phyloP scores from a whole-genome alignment of 768 basidiomycete genomes.

The Fistulinella prunicolor region DNA sequence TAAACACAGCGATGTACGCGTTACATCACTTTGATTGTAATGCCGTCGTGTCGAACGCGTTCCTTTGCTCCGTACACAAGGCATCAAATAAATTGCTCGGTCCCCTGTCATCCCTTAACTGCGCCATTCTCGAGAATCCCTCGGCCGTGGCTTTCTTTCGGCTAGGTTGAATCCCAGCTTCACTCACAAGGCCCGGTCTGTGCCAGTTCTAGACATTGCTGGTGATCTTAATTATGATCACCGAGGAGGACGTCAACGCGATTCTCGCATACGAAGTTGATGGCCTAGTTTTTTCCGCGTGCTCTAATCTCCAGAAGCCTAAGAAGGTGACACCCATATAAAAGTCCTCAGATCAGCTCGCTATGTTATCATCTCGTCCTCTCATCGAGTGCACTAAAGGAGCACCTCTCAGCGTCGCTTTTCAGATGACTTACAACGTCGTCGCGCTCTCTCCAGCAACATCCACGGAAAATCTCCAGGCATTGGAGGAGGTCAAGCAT shows the following conservation, averaged over 20 bases:
- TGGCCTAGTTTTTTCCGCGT: conserved; percentile 14
- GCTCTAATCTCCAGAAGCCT: conserved; percentile 13
- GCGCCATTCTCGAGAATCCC: conserved; percentile 16
- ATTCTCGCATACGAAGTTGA: conserved; percentile 16
- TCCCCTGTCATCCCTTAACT: conserved; percentile 12
- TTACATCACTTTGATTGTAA: conserved; percentile 13
- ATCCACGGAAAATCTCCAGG: conserved; percentile 45
- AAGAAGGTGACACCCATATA: conserved; percentile 20
- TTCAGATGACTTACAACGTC: conserved; percentile 31
- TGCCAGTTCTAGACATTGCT: conserved; percentile 17
- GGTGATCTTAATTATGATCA: conserved; percentile 22
- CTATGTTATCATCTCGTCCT: conserved; percentile 14
- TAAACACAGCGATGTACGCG: conserved; percentile 1
- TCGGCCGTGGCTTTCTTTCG: conserved; percentile 24
- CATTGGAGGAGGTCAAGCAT: conserved; percentile 52
- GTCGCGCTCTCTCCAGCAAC: conserved; percentile 45
- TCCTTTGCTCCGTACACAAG: conserved; percentile 12
- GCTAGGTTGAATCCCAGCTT: conserved; percentile 20
- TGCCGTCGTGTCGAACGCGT: conserved; percentile 6
- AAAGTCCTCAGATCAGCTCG: conserved; percentile 11
- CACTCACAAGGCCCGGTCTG: conserved; percentile 16
- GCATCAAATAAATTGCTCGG: conserved; percentile 15
- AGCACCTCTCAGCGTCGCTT: neutral
- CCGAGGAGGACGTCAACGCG: conserved; percentile 17
- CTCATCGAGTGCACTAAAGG: conserved; percentile 7